phyloP scores from a whole-genome alignment of 1,139 yeast species.

The Scheffersomyces stambukii region DNA sequence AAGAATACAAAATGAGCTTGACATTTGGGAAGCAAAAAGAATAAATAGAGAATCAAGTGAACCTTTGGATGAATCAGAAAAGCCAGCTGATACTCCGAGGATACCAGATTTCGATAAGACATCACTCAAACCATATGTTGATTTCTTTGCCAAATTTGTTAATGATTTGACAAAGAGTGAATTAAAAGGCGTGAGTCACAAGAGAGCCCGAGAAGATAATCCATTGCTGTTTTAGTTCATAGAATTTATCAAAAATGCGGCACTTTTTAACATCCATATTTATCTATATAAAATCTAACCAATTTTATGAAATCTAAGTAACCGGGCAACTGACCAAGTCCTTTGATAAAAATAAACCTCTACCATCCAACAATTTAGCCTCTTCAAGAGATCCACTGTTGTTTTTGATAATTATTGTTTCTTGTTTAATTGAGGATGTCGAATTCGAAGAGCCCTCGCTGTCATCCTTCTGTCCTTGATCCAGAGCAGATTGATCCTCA shows the following conservation, averaged over 20 bases:
- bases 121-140: slow-evolving; percentile 68
- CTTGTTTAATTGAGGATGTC: slow-evolving; percentile 13
- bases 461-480: no score
- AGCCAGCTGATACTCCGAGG: slow-evolving; percentile 18
- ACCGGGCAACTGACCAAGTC: slow-evolving; percentile 18
- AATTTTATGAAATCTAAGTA: slow-evolving; percentile 10
- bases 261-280: slow-evolving; percentile 2
- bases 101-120: slow-evolving; percentile 58
- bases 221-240: no score
- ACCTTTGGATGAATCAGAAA: slow-evolving; percentile 19
- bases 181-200: slow-evolving; percentile 32
- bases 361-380: slow-evolving; percentile 18
- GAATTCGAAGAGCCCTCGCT: slow-evolving; percentile 5
- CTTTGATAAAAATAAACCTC: slow-evolving; percentile 10
- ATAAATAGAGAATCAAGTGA: slow-evolving; percentile 24
- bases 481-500: no score
- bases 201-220: slow-evolving; percentile 46
- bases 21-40: slow-evolving; percentile 37
- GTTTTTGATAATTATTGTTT: slow-evolving; percentile 36
- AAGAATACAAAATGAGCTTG: slow-evolving; percentile 53
- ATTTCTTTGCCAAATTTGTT: slow-evolving; percentile 66
- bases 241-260: no score
- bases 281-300: no score
- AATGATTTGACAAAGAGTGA: slow-evolving; percentile 54
- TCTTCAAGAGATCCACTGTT: slow-evolving; percentile 35